These are phyloP conservation scores for Pleurotus tuoliensis DNA, from an alignment of 768 basidiomycete genomes.

Conservation along the genomic window DNA sequence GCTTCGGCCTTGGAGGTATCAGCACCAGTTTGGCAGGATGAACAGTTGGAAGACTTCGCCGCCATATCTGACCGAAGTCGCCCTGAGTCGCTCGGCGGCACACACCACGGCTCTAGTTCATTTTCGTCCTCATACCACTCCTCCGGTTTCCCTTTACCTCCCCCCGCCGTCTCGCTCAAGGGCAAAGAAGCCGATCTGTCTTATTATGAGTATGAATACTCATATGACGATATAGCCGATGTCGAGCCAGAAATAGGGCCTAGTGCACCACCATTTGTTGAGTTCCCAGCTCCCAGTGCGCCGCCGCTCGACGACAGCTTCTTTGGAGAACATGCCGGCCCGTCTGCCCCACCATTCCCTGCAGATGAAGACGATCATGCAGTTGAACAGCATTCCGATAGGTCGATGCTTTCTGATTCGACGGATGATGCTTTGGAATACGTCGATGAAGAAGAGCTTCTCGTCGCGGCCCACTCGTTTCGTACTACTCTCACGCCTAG, in stretches of 20 bases:
- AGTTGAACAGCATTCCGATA: background rate
- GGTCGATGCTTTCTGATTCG: background rate
- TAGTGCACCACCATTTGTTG: constrained; percentile 46
- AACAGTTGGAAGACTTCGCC: constrained; percentile 36
- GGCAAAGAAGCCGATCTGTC: constrained; percentile 34
- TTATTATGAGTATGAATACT: constrained; percentile 37
- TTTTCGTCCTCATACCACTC: constrained; percentile 10
- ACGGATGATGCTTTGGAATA: constrained; percentile 1
- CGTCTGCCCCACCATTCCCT: constrained; percentile 46
- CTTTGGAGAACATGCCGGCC: constrained; percentile 19
- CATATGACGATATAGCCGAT: constrained; percentile 32
- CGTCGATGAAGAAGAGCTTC: constrained; percentile 1
- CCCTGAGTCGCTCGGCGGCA: background rate
- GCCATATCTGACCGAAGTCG: constrained; percentile 9
- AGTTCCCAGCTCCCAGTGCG: constrained; percentile 24
- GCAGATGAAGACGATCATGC: constrained; percentile 14
- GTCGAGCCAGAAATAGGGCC: constrained; percentile 33
- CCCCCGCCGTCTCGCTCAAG: constrained; percentile 31
- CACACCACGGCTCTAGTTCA: background rate
- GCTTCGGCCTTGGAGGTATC: constrained; percentile 28
- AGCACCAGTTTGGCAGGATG: constrained; percentile 53
- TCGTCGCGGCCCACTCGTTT: background rate
- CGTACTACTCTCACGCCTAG: constrained; percentile 3
- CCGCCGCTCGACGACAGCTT: constrained; percentile 23
- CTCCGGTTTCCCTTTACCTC: constrained; percentile 37